These are phyloP conservation scores for Tremella fuciformis DNA, from an alignment of 768 basidiomycete species.

Conservation along the genomic window DNA sequence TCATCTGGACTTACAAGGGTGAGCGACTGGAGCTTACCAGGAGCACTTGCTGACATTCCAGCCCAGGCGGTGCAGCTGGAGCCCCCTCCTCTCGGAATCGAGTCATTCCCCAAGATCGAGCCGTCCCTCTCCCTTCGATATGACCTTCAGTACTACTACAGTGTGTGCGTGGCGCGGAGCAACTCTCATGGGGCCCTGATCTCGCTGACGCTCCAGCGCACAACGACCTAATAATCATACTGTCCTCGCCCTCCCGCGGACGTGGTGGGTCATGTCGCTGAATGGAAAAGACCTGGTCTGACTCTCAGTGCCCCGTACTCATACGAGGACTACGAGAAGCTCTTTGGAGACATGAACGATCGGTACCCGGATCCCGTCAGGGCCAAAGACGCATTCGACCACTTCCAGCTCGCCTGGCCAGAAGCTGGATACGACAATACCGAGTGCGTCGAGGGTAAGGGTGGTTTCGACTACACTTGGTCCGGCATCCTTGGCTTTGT, in stretches of 20 bases:
- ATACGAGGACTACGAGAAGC: too few relatives aligned
- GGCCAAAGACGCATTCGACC: slow-evolving; percentile 1
- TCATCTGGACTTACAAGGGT: slow-evolving; percentile 26
- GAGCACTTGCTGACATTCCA: background rate
- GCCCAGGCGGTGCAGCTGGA: slow-evolving; percentile 38
- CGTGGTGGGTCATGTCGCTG: background rate
- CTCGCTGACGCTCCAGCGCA: background rate
- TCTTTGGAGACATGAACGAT: background rate
- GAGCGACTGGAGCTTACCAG: background rate
- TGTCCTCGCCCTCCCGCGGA: slow-evolving; percentile 5
- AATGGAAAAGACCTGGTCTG: too few relatives aligned
- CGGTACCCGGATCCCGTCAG: background rate
- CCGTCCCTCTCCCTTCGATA: slow-evolving; percentile 7
- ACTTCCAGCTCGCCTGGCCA: slow-evolving; percentile 1
- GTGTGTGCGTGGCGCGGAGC: background rate
- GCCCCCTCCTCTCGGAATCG: slow-evolving; percentile 27
- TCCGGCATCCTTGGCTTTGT: slow-evolving; percentile 45
- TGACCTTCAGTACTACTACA: background rate
- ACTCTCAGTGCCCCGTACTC: too few relatives aligned
- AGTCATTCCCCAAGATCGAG: slow-evolving; percentile 27
- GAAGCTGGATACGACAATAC: slow-evolving; percentile 2
- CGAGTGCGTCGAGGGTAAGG: slow-evolving; percentile 5
- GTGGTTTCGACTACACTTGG: slow-evolving; percentile 37
- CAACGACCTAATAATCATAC: slow-evolving; percentile 6
- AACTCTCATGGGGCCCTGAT: too few relatives aligned